Base-by-base conservation (phyloP, 768 basidiomycete species). In the Punctularia strigosozonata region DNA sequence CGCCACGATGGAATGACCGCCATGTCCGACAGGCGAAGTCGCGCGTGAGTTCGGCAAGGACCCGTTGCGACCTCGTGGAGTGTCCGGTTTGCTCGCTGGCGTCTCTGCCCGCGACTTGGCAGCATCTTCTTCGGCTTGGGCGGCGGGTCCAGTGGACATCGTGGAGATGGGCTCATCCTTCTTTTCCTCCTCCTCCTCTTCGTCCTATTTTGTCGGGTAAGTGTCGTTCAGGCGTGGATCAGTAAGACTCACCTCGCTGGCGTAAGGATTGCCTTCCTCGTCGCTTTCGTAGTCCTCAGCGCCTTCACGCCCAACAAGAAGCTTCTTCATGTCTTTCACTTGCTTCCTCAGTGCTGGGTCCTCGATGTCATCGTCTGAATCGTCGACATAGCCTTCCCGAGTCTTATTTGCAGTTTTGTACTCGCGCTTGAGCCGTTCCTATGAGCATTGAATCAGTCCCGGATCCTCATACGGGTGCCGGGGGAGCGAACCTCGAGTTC, bases 401-500 rank as follows among this genome's bases (percentile, higher is more conserved):
- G 63, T 69, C 57, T 84, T 82, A 55, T 87, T 88, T 15, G 86
- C 86, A 19, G 62, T 59, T 52, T 77, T 77, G 49, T 87, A 86
- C 53, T 88, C 85, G 37, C 77, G 75, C 60, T 89, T 88, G 28
- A 89, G 57, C 23, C 86, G 81, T 57, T 88, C 85, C 86, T 89
- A 43, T 25, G 43, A 12, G 26, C 52, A 23, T 52, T 36, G 28
- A 13, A 35, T 24, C 21, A 24, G 39, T 38, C 26, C 25, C 23
- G 23, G 23, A 41, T 26, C 38, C 25, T 31, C 25, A 35, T 31
- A 14, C 32, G 32, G 30, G 34, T 6, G 10, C 15, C 13, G 7
- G 6, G 15, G 10, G 13, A 14, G 52, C 71, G 25, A 34, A 80
- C 86, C 71, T 87, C 82, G 8, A 79, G 64, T 52, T 86, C 83